These are phyloP conservation scores for Zarea fungicola DNA, from an alignment of 2,329 filamentous ascomycete genomes.

Conservation along the genomic window DNA sequence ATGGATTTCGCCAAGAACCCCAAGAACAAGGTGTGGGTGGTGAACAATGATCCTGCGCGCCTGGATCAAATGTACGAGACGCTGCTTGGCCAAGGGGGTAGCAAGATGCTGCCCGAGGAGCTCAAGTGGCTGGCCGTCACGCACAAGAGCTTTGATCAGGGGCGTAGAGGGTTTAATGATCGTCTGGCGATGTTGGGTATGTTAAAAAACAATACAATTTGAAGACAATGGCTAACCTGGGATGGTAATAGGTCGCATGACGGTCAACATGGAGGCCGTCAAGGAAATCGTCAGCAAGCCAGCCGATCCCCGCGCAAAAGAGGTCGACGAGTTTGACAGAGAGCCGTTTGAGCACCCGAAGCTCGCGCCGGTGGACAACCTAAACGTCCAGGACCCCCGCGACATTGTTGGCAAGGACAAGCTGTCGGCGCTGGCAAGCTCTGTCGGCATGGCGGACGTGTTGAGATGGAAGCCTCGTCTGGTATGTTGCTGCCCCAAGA, in stretches of 20 bases:
- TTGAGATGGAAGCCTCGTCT: constrained; percentile 84
- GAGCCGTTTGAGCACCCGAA: constrained; percentile 65
- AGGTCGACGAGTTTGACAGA: constrained; percentile 49
- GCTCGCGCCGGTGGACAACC: constrained; percentile 67
- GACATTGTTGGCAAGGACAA: constrained; percentile 59
- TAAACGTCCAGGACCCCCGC: constrained; percentile 56
- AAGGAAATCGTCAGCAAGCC: constrained; percentile 33
- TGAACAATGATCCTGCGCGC: constrained; percentile 69
- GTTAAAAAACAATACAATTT: constrained; percentile 13
- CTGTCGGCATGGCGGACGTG: constrained; percentile 67
- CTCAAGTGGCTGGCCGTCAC: constrained; percentile 95
- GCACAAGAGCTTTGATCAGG: constrained; percentile 97
- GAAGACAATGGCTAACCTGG: neutral
- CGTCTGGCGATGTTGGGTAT: constrained; percentile 82
- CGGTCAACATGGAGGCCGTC: constrained; percentile 34
- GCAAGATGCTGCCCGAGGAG: constrained; percentile 76
- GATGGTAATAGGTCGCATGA: constrained; percentile 23
- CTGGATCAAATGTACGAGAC: constrained; percentile 74
- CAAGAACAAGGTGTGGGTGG: constrained; percentile 50
- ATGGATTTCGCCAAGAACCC: constrained; percentile 53
- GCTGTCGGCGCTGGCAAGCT: constrained; percentile 61
- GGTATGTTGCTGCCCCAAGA: constrained; percentile 45
- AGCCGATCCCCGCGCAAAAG: constrained; percentile 21
- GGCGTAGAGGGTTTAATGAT: constrained; percentile 89
- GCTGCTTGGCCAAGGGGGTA: constrained; percentile 68